Percentiles rank a stretch among this genome's conserved stretches.
These are phyloP conservation scores for Paramecium sexaurelia DNA, from an alignment of 73 alveolate genomes.

Conservation along the genomic window DNA sequence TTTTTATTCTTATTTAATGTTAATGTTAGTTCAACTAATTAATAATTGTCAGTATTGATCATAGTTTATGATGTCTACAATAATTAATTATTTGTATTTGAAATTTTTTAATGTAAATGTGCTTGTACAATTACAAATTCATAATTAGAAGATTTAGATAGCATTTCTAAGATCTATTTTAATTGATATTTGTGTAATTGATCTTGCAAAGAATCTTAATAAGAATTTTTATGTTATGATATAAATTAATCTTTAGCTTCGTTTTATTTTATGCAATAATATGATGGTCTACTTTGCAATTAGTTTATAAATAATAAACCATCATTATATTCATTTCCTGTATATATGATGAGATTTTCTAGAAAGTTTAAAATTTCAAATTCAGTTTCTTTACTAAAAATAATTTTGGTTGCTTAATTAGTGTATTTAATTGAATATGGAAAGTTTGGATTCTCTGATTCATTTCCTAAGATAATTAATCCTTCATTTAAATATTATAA, in stretches of 20 bases:
- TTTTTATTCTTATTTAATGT: background rate
- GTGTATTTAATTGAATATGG: background rate
- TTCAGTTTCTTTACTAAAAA: background rate
- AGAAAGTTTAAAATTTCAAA: background rate
- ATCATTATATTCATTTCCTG: background rate
- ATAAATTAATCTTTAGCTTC: background rate
- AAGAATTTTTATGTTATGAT: background rate
- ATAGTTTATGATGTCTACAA: background rate
- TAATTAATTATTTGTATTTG: background rate
- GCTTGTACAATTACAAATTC: background rate
- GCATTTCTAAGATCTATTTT: background rate
- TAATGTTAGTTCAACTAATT: background rate
- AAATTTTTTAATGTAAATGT: background rate
- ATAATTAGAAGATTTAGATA: background rate
- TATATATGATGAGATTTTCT: background rate
- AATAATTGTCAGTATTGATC: background rate
- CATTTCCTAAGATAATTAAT: background rate
- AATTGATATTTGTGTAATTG: background rate
- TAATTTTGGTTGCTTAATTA: background rate
- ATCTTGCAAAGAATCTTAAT: background rate
- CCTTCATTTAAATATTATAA: background rate
- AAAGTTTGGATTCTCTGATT: background rate
- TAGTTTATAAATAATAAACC: background rate
- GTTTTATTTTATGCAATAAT: background rate
- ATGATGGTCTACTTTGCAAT: background rate